Evolutionary conservation across 1,139 yeast species (phyloP), one percentile per base, ranked within the genome.

Genomic region (Kodamaea derodonti): DNA sequence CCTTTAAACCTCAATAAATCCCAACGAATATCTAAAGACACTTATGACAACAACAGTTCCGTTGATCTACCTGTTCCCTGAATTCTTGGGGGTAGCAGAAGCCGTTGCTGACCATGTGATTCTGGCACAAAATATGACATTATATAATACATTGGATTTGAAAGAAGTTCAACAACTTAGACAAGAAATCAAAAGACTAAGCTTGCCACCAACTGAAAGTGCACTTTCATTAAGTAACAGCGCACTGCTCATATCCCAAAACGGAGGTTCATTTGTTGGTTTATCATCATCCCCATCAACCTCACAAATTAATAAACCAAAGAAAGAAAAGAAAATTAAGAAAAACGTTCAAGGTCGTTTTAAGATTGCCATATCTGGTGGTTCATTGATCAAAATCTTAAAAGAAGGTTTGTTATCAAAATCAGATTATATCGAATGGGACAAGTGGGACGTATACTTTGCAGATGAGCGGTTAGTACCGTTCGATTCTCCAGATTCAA

Each of bases 81-180:
- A 84, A 59, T 82, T 87, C 52, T 68, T 80, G 23, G 95, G 88
- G 14, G 97, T 88, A 24, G 96, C 97, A 3, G 95, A 85, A 39
- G 96, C 96, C 16, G 95, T 90, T 28, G 97, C 95, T 1, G 92
- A 86, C 52, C 88, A 86, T 54, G 80, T 90, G 36, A 76, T 88
- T 30, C 72, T 80, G 27, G 84, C 90, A 11, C 97, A 92, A 62
- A 82, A 87, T 52, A 62, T 72, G 50, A 76, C 87, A 7, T 63
- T 84, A 37, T 74, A 72, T 52, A 70, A 72, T 39, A 70, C 78
- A n/a, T 47, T 65, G 39, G 73, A 69, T 46, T 48, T 44, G 23
- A 48, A 53, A 15, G 62, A 62, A 45, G 67, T 69, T 31, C 55
- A 47, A 23, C 36, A 48, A 18, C 49, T 63, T 35, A 58, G 58